These are phyloP conservation scores for Pseudocercospora eumusae DNA, from an alignment of 2,329 filamentous ascomycete genomes.

Conservation along the genomic window DNA sequence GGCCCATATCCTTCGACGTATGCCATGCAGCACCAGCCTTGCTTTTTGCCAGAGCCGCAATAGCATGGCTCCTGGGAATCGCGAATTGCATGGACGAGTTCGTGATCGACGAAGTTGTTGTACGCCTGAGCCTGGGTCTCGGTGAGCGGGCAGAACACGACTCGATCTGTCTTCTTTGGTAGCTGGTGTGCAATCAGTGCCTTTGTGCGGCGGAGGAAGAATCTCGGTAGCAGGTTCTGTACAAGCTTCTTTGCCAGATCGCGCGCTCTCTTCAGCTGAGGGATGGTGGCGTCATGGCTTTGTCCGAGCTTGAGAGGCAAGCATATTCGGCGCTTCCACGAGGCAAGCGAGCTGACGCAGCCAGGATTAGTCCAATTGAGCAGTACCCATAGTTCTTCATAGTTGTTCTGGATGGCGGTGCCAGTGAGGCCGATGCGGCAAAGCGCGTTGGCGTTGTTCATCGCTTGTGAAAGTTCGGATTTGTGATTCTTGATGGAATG, in stretches of 20 bases:
- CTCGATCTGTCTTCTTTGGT: conserved; percentile 89
- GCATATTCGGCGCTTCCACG: conserved; percentile 78
- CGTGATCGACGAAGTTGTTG: conserved; percentile 73
- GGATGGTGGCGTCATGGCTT: conserved; percentile 83
- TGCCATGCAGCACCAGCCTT: conserved; percentile 78
- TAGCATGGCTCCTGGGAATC: conserved; percentile 66
- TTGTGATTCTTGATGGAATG: conserved; percentile 80
- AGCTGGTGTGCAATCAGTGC: conserved; percentile 86
- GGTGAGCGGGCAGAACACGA: conserved; percentile 92
- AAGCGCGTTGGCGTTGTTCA: conserved; percentile 87
- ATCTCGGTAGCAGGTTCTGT: conserved; percentile 80
- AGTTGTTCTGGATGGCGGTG: conserved; percentile 96
- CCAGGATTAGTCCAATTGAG: conserved; percentile 96
- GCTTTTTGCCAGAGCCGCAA: conserved; percentile 68
- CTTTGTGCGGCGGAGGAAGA: conserved; percentile 93
- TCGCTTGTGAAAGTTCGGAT: conserved; percentile 77
- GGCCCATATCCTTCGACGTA: conserved; percentile 61
- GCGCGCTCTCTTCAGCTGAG: conserved; percentile 77
- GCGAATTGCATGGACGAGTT: conserved; percentile 69
- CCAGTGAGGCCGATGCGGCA: conserved; percentile 92
- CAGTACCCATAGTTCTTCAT: conserved; percentile 94
- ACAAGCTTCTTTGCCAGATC: conserved; percentile 82
- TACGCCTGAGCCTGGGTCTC: conserved; percentile 80
- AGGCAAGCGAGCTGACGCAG: conserved; percentile 62
- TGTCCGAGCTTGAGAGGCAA: conserved; percentile 83